A percentile compares a stretch with the other conserved stretches of the same genome.
These are phyloP conservation scores for Penicillium sp. DNA, from an alignment of 2,329 filamentous ascomycete genomes.

Conservation along the genomic window DNA sequence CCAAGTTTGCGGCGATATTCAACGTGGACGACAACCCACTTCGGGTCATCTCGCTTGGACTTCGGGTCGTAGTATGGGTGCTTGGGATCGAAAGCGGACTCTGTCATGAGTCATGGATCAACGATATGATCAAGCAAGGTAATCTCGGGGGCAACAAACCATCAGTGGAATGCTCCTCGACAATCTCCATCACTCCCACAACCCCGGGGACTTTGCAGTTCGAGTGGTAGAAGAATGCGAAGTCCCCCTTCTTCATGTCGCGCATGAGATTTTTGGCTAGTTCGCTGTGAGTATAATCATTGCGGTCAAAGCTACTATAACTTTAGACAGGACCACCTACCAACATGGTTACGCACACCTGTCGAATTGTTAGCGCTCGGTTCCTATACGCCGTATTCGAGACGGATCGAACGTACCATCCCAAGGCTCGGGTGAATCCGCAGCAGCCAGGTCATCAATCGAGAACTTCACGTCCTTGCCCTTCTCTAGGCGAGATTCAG, in stretches of 20 bases:
- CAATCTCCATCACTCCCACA: constrained; percentile 80
- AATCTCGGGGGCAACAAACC: constrained; percentile 44
- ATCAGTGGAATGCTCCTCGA: constrained; percentile 72
- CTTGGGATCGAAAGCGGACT: constrained; percentile 60
- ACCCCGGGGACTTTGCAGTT: constrained; percentile 86
- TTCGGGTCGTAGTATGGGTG: constrained; percentile 78
- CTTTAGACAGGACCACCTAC: constrained; percentile 23
- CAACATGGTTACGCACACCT: constrained; percentile 41
- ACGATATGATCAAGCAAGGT: background rate
- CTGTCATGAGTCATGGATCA: constrained; percentile 31
- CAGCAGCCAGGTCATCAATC: constrained; percentile 74
- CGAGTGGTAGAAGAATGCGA: constrained; percentile 95
- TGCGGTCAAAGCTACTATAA: background rate
- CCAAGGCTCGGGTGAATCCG: constrained; percentile 75
- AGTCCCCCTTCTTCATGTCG: constrained; percentile 80
- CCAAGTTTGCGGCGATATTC: constrained; percentile 75
- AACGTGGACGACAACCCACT: constrained; percentile 85
- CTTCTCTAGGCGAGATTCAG: constrained; percentile 75
- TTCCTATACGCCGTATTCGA: background rate
- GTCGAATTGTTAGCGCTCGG: constrained; percentile 15
- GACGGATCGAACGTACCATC: constrained; percentile 55
- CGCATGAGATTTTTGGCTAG: constrained; percentile 78
- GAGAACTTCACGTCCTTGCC: constrained; percentile 86
- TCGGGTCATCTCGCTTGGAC: constrained; percentile 59
- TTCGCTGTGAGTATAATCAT: constrained; percentile 14